Base-by-base conservation (phyloP, 179 eudicot species). In the Kewa caespitosa region DNA sequence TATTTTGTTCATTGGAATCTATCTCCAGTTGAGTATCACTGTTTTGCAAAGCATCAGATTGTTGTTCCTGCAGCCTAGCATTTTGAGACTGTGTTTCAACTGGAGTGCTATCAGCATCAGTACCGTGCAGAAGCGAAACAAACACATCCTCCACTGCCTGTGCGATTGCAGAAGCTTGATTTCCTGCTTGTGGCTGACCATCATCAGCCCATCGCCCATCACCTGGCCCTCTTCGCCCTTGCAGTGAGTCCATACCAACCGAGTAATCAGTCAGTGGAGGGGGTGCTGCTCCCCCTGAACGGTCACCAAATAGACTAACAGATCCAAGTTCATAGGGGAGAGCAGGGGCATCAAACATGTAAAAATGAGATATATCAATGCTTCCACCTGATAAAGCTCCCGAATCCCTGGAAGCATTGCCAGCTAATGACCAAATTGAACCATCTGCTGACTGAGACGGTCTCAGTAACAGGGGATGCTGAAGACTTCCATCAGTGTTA, bases 141-240 rank as follows among this genome's bases (percentile, higher is more conserved):
- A 96, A 93, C 57, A 90, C 91, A 42, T 91, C 98, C 83, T 96
- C 99, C 33, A 91, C 90, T 42, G 94, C 90, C 69, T 86, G 96
- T 63, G 98, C 99, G 79, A 96, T 85, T 65, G 84, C 82, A 78
- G 94, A 86, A 81, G 99, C 91, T 82, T 91, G 90, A 78, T 91
- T 92, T 76, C 93, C 87, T 50, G 91, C 90, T 84, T 96, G 99
- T 54, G 99, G 99, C 84, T 85, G 97, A 69, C 99, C 99, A 84
- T 96, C 99, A 86, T 96, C 99, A 71, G 97, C 91, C 99, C 99
- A 96, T 66, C 99, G 87, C 77, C 99, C 99, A 82, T 90, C 97
- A 84, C 96, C 98, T 73, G 97, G 88, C 80, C 97, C 97, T 81
- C 99, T 90, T 74, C 98, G 87, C 38, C 94, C 92, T 25, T 90